phyloP scores from a whole-genome alignment of 1,284 basidiomycete genomes.

The Ceratobasidium sp. region DNA sequence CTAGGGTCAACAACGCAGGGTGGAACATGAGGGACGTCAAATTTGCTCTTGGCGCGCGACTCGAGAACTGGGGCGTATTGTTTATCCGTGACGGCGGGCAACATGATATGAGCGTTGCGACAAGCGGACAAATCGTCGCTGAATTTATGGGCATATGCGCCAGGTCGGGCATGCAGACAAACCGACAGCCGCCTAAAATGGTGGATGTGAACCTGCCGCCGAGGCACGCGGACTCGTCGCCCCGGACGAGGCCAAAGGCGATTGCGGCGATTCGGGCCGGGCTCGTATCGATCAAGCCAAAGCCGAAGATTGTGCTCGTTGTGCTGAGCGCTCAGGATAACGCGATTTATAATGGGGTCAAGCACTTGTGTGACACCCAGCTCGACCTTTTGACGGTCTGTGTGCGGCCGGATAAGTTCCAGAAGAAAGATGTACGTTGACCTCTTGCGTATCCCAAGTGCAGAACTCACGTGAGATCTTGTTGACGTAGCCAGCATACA shows the following conservation, averaged over 20 bases:
- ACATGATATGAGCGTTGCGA: conserved; percentile 60
- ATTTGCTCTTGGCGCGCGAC: conserved; percentile 61
- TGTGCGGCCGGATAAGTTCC: conserved; percentile 72
- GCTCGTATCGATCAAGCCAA: conserved; percentile 59
- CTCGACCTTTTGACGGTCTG: conserved; percentile 77
- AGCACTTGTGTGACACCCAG: conserved; percentile 73
- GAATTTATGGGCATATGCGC: conserved; percentile 71
- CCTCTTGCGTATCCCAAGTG: background rate
- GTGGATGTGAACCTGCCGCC: conserved; percentile 60
- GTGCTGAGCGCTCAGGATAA: conserved; percentile 75
- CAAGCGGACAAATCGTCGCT: conserved; percentile 54
- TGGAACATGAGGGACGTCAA: conserved; percentile 77
- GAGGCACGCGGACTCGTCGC: conserved; percentile 61
- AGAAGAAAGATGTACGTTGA: conserved; percentile 64
- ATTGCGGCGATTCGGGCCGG: conserved; percentile 59
- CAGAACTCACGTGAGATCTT: background rate
- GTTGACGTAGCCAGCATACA: conserved; percentile 71
- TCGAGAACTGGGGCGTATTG: conserved; percentile 71
- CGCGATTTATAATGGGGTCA: conserved; percentile 76
- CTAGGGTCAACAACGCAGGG: conserved; percentile 66
- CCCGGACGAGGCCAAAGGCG: conserved; percentile 61
- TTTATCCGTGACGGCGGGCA: conserved; percentile 68
- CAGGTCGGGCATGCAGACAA: conserved; percentile 70
- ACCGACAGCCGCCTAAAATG: conserved; percentile 53
- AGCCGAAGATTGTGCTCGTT: conserved; percentile 64